Percentiles rank a stretch among this genome's conserved stretches.
Conservation (phyloP, 305 asterid species). For the Andrographis paniculata region DNA sequence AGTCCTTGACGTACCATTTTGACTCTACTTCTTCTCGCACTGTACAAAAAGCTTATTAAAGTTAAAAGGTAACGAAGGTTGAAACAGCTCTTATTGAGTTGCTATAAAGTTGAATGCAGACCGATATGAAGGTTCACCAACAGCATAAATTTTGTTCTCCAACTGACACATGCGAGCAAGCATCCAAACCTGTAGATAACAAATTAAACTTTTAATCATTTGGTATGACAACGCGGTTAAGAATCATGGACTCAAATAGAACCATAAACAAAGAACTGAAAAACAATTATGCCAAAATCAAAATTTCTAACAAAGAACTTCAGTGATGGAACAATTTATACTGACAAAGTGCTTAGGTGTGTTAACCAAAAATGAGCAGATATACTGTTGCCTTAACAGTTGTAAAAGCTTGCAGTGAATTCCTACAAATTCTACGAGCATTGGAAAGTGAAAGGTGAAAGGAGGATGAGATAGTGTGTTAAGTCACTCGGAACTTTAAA, state of each 20-base stretch:
- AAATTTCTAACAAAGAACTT: constrained; percentile 1
- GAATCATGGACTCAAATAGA: too few relatives aligned
- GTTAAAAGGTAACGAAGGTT: constrained; percentile 1
- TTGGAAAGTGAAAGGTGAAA: too few relatives aligned
- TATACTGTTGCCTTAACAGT: constrained; percentile 2
- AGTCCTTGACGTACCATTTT: constrained; percentile 74
- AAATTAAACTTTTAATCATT: constrained; percentile 1
- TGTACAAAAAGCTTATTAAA: constrained; percentile 17
- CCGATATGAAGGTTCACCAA: constrained; percentile 96
- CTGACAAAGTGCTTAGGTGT: neutral
- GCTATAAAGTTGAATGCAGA: too few relatives aligned
- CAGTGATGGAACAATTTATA: neutral
- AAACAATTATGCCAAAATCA: neutral
- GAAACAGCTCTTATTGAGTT: too few relatives aligned
- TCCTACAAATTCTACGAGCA: constrained; percentile 8
- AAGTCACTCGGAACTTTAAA: neutral
- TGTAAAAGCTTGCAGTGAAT: neutral
- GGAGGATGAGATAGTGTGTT: too few relatives aligned
- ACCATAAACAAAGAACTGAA: neutral
- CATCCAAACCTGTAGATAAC: constrained; percentile 71
- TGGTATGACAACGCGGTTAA: too few relatives aligned
- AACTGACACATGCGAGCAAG: constrained; percentile 93
- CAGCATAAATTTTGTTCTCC: constrained; percentile 86
- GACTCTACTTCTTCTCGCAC: constrained; percentile 75
- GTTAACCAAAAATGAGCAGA: neutral